phyloP scores from a whole-genome alignment of 177 flowering plant genomes.

The Vitis hybrid region DNA sequence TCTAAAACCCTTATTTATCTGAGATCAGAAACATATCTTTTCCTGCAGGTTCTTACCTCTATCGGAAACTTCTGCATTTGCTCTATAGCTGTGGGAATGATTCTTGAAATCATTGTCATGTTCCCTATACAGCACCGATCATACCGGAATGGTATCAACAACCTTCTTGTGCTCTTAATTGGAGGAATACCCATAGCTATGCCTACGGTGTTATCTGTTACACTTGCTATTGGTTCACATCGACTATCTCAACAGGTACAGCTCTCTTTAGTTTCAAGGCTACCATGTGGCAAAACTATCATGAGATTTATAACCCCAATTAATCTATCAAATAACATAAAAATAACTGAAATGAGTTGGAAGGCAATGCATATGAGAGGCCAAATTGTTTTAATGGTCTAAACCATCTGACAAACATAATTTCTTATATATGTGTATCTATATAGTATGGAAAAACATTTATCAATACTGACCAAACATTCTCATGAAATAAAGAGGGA shows the following conservation, averaged over 20 bases:
- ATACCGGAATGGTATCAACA: slow-evolving; percentile 78
- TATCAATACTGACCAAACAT: too few species aligned
- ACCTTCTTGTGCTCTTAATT: slow-evolving; percentile 87
- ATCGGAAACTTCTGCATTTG: slow-evolving; percentile 64
- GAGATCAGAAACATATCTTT: background rate
- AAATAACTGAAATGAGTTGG: background rate
- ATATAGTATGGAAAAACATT: too few species aligned
- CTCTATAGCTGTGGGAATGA: slow-evolving; percentile 65
- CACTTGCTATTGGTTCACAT: slow-evolving; percentile 93
- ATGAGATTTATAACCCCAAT: background rate
- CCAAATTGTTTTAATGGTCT: background rate
- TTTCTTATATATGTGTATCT: background rate
- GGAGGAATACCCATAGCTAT: slow-evolving; percentile 98
- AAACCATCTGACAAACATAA: background rate
- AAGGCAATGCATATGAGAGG: background rate
- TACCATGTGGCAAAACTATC: background rate
- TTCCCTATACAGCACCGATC: slow-evolving; percentile 74
- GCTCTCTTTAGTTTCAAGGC: background rate
- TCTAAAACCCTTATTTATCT: background rate
- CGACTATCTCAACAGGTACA: slow-evolving; percentile 87
- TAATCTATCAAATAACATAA: background rate
- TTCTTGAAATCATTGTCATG: slow-evolving; percentile 91
- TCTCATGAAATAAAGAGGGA: too few species aligned
- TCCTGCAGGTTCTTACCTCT: slow-evolving; percentile 55
- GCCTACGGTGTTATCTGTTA: slow-evolving; percentile 92